Evolutionary conservation across 371 early-diverging fungal species (phyloP), one percentile per base, ranked within the genome.

Genomic region (Mortierella sp.): DNA sequence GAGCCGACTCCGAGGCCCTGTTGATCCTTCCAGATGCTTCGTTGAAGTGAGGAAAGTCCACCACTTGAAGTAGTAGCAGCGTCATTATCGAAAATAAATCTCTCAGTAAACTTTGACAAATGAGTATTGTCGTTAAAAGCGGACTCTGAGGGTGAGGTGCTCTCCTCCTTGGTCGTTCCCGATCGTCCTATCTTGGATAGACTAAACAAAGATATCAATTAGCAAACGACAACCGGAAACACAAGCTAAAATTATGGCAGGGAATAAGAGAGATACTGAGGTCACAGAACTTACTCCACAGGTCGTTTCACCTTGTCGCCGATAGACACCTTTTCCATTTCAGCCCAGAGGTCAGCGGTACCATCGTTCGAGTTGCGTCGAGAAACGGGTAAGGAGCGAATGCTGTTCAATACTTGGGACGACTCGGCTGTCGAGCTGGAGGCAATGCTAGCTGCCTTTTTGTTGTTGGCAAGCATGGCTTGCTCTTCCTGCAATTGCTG

Each of bases 321-420:
- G 26, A 79, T 37, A 10, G 80, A 75, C 61, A 88, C 66, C 35
- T 84, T 84, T 32, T 86, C 87, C 64, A 88, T 83, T 51, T 84
- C 86, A 32, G 84, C 78, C 86, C 87, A 86, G 37, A 87, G 75
- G 40, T 84, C 83, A n/a, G 52, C 6, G 45, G 76, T 73, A 32
- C 83, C 85, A 67, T 87, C 88, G 43, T 84, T 77, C 66, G 88
- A 88, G 75, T 86, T 87, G 66, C 88, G 87, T 54, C 88, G 79
- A 14, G 88, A 87, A 20, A 68, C 68, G n/a, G 80, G 78, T 26
- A 73, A 24, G 24, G 79, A 74, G n/a, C 65, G 80, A 39, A 75
- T 57, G 55, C 49, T 71, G 55, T 52, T 55, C 52, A 74, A 52
- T 26, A 57, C 61, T 39, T 77, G 72, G 30, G 73, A 55, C 9